A percentile compares a stretch with the other conserved stretches of the same genome.
These are phyloP conservation scores for Raffaelea arxii DNA, from an alignment of 2,329 filamentous ascomycete genomes.

Conservation along the genomic window DNA sequence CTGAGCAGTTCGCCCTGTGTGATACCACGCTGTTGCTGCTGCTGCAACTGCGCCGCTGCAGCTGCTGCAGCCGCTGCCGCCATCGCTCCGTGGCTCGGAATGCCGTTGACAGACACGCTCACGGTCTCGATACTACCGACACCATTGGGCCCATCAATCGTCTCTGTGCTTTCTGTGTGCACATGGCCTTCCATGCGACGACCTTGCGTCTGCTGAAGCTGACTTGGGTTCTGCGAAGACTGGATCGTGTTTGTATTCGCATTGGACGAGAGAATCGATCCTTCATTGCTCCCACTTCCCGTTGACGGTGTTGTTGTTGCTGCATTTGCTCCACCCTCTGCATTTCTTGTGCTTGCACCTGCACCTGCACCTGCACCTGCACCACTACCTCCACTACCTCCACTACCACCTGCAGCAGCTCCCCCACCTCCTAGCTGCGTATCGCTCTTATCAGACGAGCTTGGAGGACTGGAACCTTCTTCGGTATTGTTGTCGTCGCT, in stretches of 20 bases:
- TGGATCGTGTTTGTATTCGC: too few species aligned
- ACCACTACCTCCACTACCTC: neutral
- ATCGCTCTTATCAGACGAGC: conserved; percentile 8
- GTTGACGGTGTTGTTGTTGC: neutral
- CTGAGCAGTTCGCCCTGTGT: conserved; percentile 77
- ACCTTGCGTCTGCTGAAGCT: conserved; percentile 3
- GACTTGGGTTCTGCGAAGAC: too few species aligned
- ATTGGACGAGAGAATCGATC: conserved; percentile 6
- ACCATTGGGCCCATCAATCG: conserved; percentile 72
- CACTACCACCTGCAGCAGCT: conserved; percentile 3
- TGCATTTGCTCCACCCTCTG: conserved; percentile 4
- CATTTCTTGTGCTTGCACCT: too few species aligned
- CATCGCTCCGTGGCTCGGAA: conserved; percentile 40
- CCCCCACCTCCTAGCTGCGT: conserved; percentile 11
- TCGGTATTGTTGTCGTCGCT: conserved; percentile 10
- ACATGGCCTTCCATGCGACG: conserved; percentile 45
- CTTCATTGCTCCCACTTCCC: neutral
- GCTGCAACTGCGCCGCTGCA: conserved; percentile 8
- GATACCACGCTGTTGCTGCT: conserved; percentile 38
- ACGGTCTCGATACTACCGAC: conserved; percentile 74
- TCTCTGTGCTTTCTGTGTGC: conserved; percentile 66
- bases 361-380: conserved; percentile 2
- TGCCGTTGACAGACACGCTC: conserved; percentile 63
- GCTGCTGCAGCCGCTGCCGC: conserved; percentile 14
- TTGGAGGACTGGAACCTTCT: conserved; percentile 11